A percentile compares a stretch with the other conserved stretches of the same genome.
Evolutionary conservation across 257 asterid species (phyloP).

Genomic region (Scutellaria minor): DNA sequence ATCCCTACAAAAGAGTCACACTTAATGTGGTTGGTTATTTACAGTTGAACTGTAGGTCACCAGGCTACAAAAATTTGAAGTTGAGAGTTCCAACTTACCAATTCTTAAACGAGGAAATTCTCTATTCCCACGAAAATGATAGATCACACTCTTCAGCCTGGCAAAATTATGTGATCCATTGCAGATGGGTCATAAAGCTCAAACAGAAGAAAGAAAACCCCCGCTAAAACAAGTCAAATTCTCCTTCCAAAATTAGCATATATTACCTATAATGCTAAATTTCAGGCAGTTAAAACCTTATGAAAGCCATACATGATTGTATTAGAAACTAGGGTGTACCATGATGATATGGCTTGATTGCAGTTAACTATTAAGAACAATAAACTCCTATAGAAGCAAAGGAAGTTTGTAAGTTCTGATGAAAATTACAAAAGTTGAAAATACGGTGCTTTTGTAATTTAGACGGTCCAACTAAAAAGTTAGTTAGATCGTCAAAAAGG

Average conservation of each 20-base stretch:
- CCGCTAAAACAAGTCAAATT: neutral
- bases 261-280: neutral
- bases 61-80: slow-evolving; percentile 19
- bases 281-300: slow-evolving; percentile 18
- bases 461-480: no score
- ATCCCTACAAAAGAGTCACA: slow-evolving; percentile 57
- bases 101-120: slow-evolving; percentile 94
- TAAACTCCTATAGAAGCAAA: neutral
- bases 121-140: slow-evolving; percentile 76
- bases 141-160: slow-evolving; percentile 80
- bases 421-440: neutral
- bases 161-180: slow-evolving; percentile 28
- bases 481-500: no score
- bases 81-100: slow-evolving; percentile 56
- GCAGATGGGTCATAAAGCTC: slow-evolving; percentile 26
- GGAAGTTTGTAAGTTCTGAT: neutral
- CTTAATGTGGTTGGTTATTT: slow-evolving; percentile 20
- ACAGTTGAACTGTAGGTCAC: slow-evolving; percentile 20
- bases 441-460: no score
- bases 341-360: neutral
- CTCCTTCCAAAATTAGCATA: slow-evolving; percentile 4
- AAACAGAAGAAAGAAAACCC: slow-evolving; percentile 1
- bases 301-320: slow-evolving; percentile 9
- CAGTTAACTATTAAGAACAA: neutral
- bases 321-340: neutral